phyloP scores from a whole-genome alignment of 345 rosid species.

The Citropsis articulata region DNA sequence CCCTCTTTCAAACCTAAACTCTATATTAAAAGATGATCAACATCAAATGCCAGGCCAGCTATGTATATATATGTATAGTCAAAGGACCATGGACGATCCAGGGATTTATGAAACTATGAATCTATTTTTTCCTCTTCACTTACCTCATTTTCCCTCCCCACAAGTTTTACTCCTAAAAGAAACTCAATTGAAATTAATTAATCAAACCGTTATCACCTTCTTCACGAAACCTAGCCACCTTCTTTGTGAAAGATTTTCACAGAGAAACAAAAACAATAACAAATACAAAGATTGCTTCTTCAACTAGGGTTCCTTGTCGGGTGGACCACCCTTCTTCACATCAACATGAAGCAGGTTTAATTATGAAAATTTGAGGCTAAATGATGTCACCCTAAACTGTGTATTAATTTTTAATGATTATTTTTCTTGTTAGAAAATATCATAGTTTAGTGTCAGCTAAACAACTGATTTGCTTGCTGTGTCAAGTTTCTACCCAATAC shows the following conservation, averaged over 20 bases:
- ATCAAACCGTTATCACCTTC: slow-evolving; percentile 9
- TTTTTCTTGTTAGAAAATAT: slow-evolving; percentile 22
- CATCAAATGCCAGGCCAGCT: slow-evolving; percentile 22
- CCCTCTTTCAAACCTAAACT: slow-evolving; percentile 40
- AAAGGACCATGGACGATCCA: slow-evolving; percentile 27
- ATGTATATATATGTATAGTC: slow-evolving; percentile 23
- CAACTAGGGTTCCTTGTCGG: slow-evolving; percentile 53
- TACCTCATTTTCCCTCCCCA: slow-evolving; percentile 33
- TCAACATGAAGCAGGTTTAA: slow-evolving; percentile 27
- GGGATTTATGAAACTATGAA: not conserved
- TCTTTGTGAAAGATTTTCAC: not conserved
- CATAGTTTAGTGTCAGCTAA: slow-evolving; percentile 45
- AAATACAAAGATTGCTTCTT: slow-evolving; percentile 39
- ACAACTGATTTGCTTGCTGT: slow-evolving; percentile 69
- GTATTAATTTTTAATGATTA: not conserved
- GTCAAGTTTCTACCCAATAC: slow-evolving; percentile 74
- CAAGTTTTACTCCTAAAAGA: slow-evolving; percentile 26
- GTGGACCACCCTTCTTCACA: slow-evolving; percentile 29
- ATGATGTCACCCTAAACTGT: slow-evolving; percentile 37
- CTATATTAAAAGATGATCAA: slow-evolving; percentile 17
- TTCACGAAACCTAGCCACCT: slow-evolving; percentile 24
- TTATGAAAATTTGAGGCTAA: slow-evolving; percentile 20
- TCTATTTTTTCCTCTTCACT: slow-evolving; percentile 1
- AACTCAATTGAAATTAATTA: slow-evolving; percentile 4
- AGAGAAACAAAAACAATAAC: slow-evolving; percentile 9